Evolutionary conservation across 106 monocot species (phyloP).

Genomic region (Triglochin maritima): DNA sequence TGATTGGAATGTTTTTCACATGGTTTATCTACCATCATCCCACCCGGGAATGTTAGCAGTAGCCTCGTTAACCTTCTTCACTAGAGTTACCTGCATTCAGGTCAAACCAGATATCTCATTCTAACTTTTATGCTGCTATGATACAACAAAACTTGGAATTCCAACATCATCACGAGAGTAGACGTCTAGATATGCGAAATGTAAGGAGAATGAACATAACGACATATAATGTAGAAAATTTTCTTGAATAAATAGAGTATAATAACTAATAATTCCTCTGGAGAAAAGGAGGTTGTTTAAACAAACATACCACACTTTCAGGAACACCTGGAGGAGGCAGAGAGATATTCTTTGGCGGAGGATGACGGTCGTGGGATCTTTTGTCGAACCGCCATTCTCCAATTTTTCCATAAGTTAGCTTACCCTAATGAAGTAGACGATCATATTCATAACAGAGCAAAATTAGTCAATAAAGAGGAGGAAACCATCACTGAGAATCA

Average conservation of each 20-base stretch:
- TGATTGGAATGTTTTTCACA: neutral
- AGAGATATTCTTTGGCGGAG: constrained; percentile 77
- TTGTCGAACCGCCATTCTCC: constrained; percentile 99
- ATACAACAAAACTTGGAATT: too few species aligned
- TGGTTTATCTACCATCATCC: constrained; percentile 5
- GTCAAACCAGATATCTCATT: neutral
- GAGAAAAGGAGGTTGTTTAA: too few species aligned
- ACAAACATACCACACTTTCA: constrained; percentile 87
- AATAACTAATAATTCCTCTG: too few species aligned
- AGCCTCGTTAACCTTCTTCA: constrained; percentile 32
- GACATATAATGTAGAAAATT: too few species aligned
- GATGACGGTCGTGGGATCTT: constrained; percentile 69
- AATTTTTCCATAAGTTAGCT: constrained; percentile 90
- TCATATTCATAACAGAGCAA: neutral
- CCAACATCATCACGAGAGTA: too few species aligned
- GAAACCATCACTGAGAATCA: neutral
- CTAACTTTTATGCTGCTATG: too few species aligned
- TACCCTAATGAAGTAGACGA: constrained; percentile 35
- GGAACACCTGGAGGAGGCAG: constrained; percentile 94
- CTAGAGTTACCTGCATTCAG: constrained; percentile 27
- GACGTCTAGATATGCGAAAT: too few species aligned
- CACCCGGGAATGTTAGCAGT: constrained; percentile 34
- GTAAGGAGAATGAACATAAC: too few species aligned
- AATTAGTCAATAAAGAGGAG: neutral
- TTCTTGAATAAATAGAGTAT: too few species aligned